Base-by-base conservation (phyloP, 1,139 yeast genomes). In the Starmera stellimalicola region DNA sequence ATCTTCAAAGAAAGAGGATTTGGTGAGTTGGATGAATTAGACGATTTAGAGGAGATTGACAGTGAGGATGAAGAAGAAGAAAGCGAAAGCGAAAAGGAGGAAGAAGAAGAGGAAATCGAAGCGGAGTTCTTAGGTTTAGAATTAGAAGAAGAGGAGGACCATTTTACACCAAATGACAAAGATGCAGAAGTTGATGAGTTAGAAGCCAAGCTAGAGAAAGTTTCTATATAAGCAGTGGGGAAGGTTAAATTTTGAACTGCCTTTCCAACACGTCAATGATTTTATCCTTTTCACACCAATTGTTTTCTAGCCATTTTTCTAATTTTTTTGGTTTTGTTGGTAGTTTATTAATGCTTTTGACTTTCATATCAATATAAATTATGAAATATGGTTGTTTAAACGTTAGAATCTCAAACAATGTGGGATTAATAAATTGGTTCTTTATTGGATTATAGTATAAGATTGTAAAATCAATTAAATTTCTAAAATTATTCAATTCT, bases 11-110 rank as follows among this genome's bases (percentile, higher is more conserved):
- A 68, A 29, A 73, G 87, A 52, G 93, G 88, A 1, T 57, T 62
- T 38, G 94, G 95, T 37, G 93, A 80, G 54, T 58, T 91, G 22
- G 96, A 87, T 50, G 96, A 87, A 48, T 67, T 87, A 39, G 97
- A 91, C 49, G 98, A 91, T 48, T 72, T 93, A 63, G 98, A 91
- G 61, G 95, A 85, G 54, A 68, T 77, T 32, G 87, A 83, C 45
- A 78, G 84, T 40, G 96, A 83, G 17, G 94, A 80, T 37, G 94
- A 82, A 40, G 91, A 77, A 20, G 84, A 74, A 8, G 83, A 70
- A 3, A 81, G 73, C 6, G 81, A 71, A 11, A 81, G 71, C 5
- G 87, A 75, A 11, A 82, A 73, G 6, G 81, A 68, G 16, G 75
- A 63, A 12, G 77, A 64, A 25, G 77, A 70, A 34, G 68, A 65